Evolutionary conservation across 176 grass and related monocot genomes (phyloP).

Genomic region (Oryza longistaminata): DNA sequence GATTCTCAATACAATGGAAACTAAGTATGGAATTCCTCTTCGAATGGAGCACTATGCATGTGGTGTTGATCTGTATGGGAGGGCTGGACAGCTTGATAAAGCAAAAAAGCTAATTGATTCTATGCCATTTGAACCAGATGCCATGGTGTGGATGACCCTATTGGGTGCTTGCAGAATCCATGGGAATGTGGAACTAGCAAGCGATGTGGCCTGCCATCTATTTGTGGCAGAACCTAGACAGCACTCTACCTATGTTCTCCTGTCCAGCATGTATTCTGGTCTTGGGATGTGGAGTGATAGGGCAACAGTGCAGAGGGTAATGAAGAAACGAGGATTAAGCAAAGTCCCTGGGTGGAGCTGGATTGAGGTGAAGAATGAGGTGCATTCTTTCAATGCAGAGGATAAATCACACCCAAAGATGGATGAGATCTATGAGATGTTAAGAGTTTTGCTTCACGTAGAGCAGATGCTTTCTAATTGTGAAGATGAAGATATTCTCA

Average conservation of each 20-base stretch:
- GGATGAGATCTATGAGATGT: slow-evolving; percentile 51
- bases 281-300: slow-evolving; percentile 68
- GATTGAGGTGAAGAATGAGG: slow-evolving; percentile 62
- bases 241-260: slow-evolving; percentile 69
- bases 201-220: slow-evolving; percentile 44
- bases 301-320: slow-evolving; percentile 56
- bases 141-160: slow-evolving; percentile 76
- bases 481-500: slow-evolving; percentile 22
- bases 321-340: slow-evolving; percentile 61
- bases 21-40: slow-evolving; percentile 39
- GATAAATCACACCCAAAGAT: slow-evolving; percentile 53
- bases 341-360: slow-evolving; percentile 85
- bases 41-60: slow-evolving; percentile 80
- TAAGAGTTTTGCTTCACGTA: slow-evolving; percentile 40
- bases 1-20: slow-evolving; percentile 57
- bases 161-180: slow-evolving; percentile 64
- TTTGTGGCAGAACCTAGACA: slow-evolving; percentile 47
- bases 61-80: slow-evolving; percentile 67
- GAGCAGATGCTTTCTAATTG: slow-evolving; percentile 16
- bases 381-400: slow-evolving; percentile 69
- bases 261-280: slow-evolving; percentile 62
- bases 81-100: slow-evolving; percentile 59
- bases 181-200: slow-evolving; percentile 61
- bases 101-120: slow-evolving; percentile 63
- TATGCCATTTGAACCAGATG: slow-evolving; percentile 71